Evolutionary conservation across 768 basidiomycete species (phyloP).

Genomic region (Austroboletus eburneus): DNA sequence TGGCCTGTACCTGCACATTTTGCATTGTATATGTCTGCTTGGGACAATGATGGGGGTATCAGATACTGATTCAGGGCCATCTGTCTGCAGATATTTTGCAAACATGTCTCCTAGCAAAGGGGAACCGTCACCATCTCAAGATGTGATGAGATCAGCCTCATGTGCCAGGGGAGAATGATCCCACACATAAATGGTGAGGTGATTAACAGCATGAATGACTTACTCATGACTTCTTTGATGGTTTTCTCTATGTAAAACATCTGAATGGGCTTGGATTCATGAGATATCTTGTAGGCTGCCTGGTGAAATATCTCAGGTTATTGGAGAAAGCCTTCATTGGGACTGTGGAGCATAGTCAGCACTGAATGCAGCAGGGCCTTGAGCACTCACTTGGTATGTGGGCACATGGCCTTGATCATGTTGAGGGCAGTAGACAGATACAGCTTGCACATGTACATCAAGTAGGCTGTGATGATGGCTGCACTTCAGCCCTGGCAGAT

Average conservation of each 20-base stretch:
- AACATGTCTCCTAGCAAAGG: too few relatives aligned
- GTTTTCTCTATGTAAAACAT: too few relatives aligned
- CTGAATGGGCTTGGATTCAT: too few relatives aligned
- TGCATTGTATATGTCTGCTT: slow-evolving; percentile 76
- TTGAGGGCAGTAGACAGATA: slow-evolving; percentile 62
- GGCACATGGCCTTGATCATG: slow-evolving; percentile 61
- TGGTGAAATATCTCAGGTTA: too few relatives aligned
- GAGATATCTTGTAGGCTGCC: too few relatives aligned
- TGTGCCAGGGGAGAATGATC: too few relatives aligned
- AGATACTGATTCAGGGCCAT: slow-evolving; percentile 53
- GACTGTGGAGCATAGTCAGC: slow-evolving; percentile 7
- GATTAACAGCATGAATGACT: slow-evolving; percentile 25
- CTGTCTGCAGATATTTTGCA: too few relatives aligned
- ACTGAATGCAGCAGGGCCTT: background rate
- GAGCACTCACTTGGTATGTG: slow-evolving; percentile 62
- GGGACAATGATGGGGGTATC: slow-evolving; percentile 53
- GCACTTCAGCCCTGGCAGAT: slow-evolving; percentile 65
- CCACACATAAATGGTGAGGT: background rate
- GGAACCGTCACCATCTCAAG: too few relatives aligned
- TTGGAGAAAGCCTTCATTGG: too few relatives aligned
- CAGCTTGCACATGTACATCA: slow-evolving; percentile 69
- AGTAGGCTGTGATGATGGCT: slow-evolving; percentile 81
- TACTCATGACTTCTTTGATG: slow-evolving; percentile 81
- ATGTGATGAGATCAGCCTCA: too few relatives aligned
- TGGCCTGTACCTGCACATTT: too few relatives aligned